phyloP scores from a whole-genome alignment of 192 early-diverging fungal genomes.

The Allomyces macrogynus region DNA sequence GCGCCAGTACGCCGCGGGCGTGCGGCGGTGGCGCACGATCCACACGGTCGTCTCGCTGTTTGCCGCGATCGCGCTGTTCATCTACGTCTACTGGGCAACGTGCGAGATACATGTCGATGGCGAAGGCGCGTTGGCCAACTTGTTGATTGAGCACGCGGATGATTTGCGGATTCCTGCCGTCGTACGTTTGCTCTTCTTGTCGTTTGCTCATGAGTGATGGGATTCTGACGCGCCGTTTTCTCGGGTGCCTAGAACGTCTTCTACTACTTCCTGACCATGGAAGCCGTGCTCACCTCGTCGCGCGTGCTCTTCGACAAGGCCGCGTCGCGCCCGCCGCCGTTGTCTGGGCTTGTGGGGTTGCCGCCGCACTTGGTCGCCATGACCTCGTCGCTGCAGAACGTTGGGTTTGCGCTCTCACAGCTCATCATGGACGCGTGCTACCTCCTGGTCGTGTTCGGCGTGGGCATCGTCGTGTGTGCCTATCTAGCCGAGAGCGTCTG shows the following conservation, averaged over 20 bases:
- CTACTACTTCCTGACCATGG: neutral
- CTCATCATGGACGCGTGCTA: neutral
- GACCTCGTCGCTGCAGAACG: neutral
- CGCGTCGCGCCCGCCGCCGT: too few relatives aligned
- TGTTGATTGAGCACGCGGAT: neutral
- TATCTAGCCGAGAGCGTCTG: neutral
- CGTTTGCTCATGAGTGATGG: too few relatives aligned
- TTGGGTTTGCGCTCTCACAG: neutral
- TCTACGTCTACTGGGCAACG: neutral
- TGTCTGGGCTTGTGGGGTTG: neutral
- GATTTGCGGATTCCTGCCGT: neutral
- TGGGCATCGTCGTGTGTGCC: neutral
- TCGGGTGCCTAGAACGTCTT: neutral
- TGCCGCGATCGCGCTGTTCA: neutral
- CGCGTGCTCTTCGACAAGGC: neutral
- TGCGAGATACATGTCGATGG: neutral
- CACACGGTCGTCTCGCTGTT: neutral
- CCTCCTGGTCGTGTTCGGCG: neutral
- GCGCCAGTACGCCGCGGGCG: neutral
- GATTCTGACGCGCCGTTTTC: neutral
- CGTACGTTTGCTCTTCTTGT: neutral
- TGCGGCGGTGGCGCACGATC: neutral
- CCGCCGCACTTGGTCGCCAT: too few relatives aligned
- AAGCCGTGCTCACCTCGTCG: neutral
- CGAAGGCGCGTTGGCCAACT: neutral